Percentiles rank a stretch among this genome's conserved stretches.
Evolutionary conservation across 169 alveolate species (phyloP).

Genomic region (Eimeria acervulina): DNA sequence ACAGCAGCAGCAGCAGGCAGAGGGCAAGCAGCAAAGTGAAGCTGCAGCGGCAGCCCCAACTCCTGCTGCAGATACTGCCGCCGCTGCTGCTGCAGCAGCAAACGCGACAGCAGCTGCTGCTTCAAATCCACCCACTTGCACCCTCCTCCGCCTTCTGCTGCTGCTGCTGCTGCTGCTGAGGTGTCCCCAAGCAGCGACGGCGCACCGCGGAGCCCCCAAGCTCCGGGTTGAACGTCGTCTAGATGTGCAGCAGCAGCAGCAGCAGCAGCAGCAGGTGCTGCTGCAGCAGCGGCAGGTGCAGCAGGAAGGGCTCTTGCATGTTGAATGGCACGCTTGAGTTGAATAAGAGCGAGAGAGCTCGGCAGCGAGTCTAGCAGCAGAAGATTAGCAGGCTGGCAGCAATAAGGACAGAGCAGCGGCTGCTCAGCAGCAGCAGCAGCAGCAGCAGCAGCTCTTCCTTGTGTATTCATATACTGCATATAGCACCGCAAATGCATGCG

Average conservation of each 20-base stretch:
- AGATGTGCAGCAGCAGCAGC: too few species aligned
- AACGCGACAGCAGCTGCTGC: background rate
- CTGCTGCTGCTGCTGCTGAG: conserved; percentile 26
- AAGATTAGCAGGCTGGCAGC: conserved; percentile 70
- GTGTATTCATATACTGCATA: conserved; percentile 26
- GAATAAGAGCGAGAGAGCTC: conserved; percentile 19
- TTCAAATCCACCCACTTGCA: background rate
- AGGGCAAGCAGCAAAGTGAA: background rate
- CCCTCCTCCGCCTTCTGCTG: background rate
- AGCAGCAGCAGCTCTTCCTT: conserved; percentile 19
- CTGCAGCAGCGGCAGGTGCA: background rate
- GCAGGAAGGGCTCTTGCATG: background rate
- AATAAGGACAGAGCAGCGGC: conserved; percentile 64
- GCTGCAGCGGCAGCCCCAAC: too few species aligned
- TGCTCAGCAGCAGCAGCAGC: background rate
- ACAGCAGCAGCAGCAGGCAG: conserved; percentile 46
- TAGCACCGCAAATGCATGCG: conserved; percentile 77
- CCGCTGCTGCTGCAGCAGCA: too few species aligned
- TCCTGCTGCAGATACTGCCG: too few species aligned
- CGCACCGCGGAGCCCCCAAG: conserved; percentile 32
- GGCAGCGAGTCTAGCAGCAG: conserved; percentile 71
- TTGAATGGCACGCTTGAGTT: background rate
- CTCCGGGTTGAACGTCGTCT: background rate
- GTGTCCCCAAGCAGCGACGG: background rate
- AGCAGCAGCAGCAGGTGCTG: conserved; percentile 26